Evolutionary conservation across 495 filamentous ascomycete genomes (phyloP), one percentile per base, ranked within the genome.

Genomic region (Penicillium robsamsonii): DNA sequence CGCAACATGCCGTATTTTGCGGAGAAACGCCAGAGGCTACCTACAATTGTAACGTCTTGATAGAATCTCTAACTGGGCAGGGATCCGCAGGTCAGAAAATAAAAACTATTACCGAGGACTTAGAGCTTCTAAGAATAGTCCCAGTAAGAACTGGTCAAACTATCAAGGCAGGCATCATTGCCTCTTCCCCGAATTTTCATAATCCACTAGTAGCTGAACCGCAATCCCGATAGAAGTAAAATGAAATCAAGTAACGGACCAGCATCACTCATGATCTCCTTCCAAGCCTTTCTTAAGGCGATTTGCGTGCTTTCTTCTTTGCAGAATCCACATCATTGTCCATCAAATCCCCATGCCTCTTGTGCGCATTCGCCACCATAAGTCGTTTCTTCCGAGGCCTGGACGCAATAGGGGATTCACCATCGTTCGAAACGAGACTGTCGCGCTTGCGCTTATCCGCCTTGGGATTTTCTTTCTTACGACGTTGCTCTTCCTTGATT

Each of bases 381-480:
- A 27, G 51, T 5, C 66, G 56, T 63, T 70, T 78, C 58, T 70
- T 74, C 46, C 56, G 51, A 5, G 56, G 62, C 8, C 15, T 40
- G 42, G 43, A 22, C 24, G 17, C 20, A 15, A 9, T 46, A 44
- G 46, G 43, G 5, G 73, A 65, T 8, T 41, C n/a, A 25, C 65
- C 65, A 3, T 63, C 70, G 51, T 67, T 71, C 7, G 73, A 78
- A 0, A 54, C 46, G 15, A 71, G 37, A 50, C 75, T 77, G 5
- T 77, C 73, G 3, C 75, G 65, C 31, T 72, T 73, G 17, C 70
- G 60, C 46, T 76, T 76, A 33, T 73, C 71, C 4, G 66, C 50
- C 35, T 70, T 69, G 22, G 66, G 30, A 20, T 56, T 58, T 38
- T 64, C 60, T 40, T 65, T 62, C 49, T 63, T 72, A 10, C 60